Percentiles rank a stretch among this genome's conserved stretches.
Conservation (phyloP, 768 basidiomycete genomes). For the Amanita pallidorosea region DNA sequence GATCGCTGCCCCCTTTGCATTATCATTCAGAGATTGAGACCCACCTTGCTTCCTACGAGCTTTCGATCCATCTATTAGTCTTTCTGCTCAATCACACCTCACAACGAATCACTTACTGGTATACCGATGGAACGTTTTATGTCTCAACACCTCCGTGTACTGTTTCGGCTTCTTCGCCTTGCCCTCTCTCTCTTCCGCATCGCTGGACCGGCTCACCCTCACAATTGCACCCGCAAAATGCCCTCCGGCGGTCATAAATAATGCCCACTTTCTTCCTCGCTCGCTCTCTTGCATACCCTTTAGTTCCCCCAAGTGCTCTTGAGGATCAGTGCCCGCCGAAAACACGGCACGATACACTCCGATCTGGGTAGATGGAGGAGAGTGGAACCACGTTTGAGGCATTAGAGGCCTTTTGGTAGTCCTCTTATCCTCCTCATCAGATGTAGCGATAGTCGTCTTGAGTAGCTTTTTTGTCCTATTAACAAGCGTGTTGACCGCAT, state of each 20-base stretch:
- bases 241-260: constrained; percentile 97
- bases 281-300: constrained; percentile 42
- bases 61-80: constrained; percentile 20
- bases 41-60: constrained; percentile 98
- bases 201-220: constrained; percentile 41
- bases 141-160: constrained; percentile 72
- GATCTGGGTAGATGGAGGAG: constrained; percentile 77
- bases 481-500: constrained; percentile 37
- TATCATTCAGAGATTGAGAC: constrained; percentile 85
- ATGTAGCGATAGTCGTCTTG: constrained; percentile 11
- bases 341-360: constrained; percentile 80
- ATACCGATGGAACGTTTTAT: constrained; percentile 98
- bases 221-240: constrained; percentile 95
- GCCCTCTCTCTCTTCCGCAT: constrained; percentile 31
- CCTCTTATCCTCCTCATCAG: constrained; percentile 7
- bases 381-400: constrained; percentile 85
- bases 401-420: constrained; percentile 32
- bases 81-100: background rate
- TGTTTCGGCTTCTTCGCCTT: constrained; percentile 32
- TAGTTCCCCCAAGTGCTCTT: constrained; percentile 49
- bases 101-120: constrained; percentile 27
- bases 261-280: constrained; percentile 69
- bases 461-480: constrained; percentile 41
- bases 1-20: constrained; percentile 84
- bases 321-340: constrained; percentile 32